Conservation (phyloP, 352 stramenopile genomes). For the Globisporangium irregulare region DNA sequence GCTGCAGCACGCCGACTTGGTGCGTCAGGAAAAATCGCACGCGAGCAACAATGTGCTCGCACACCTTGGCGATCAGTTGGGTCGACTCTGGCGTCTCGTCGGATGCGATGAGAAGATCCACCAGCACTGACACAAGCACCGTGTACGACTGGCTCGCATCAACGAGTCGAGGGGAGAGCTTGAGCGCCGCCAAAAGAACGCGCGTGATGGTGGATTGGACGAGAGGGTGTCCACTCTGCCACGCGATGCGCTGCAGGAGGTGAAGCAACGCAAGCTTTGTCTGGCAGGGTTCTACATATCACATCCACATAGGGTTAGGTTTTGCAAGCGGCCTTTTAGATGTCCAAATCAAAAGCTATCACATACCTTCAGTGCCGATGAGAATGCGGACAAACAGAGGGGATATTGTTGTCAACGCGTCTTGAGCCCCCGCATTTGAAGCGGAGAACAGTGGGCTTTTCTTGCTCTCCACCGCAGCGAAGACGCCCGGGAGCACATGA, state of each 20-base stretch:
- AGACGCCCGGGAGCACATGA: conserved; percentile 32
- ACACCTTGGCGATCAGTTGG: conserved; percentile 10
- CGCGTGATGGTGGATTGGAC: conserved; percentile 13
- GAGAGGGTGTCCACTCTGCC: conserved; percentile 16
- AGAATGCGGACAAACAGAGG: conserved; percentile 38
- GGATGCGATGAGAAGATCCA: conserved; percentile 31
- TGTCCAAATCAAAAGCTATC: background rate
- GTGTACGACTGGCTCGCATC: conserved; percentile 27
- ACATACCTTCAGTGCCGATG: conserved; percentile 22
- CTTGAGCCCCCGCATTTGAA: background rate
- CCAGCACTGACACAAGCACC: conserved; percentile 32
- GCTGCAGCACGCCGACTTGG: conserved; percentile 32
- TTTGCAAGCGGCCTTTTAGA: background rate
- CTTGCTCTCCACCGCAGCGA: conserved; percentile 31
- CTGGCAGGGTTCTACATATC: conserved; percentile 19
- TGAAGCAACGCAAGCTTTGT: conserved; percentile 35
- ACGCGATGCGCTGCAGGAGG: conserved; percentile 38
- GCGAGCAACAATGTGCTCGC: conserved; percentile 16
- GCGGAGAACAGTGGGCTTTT: conserved; percentile 6
- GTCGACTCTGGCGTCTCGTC: conserved; percentile 5
- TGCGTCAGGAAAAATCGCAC: conserved; percentile 26
- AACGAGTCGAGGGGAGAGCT: conserved; percentile 27
- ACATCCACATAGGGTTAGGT: background rate
- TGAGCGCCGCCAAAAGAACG: conserved; percentile 34
- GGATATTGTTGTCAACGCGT: conserved; percentile 23